These are phyloP conservation scores for Scleromitrula shiraiana DNA, from an alignment of 2,329 filamentous ascomycete species.

Conservation along the genomic window DNA sequence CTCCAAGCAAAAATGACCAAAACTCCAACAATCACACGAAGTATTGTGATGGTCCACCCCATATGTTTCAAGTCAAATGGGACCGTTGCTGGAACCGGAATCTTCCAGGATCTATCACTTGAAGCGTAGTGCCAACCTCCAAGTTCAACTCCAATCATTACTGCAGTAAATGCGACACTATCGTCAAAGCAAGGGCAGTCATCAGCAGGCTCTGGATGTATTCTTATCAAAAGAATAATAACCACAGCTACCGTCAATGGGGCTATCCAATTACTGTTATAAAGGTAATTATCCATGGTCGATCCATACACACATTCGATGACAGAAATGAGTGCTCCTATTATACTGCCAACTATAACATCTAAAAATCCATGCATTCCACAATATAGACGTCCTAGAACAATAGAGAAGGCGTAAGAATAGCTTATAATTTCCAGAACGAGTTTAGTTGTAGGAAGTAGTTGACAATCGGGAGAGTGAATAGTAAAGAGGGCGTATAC, in stretches of 20 bases:
- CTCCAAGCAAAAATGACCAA: constrained; percentile 83
- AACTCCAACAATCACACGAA: constrained; percentile 72
- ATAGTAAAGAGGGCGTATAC: constrained; percentile 73
- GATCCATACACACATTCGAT: constrained; percentile 54
- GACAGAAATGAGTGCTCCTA: constrained; percentile 60
- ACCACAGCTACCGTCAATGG: constrained; percentile 55
- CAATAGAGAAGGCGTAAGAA: constrained; percentile 81
- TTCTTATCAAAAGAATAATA: constrained; percentile 69
- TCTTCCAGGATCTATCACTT: constrained; percentile 38
- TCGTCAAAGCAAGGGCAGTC: constrained; percentile 97
- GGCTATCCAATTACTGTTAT: constrained; percentile 54
- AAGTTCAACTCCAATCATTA: constrained; percentile 75
- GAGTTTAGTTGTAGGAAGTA: constrained; percentile 50
- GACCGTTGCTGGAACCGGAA: constrained; percentile 47
- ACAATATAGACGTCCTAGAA: constrained; percentile 88
- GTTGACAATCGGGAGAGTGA: constrained; percentile 53
- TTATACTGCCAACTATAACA: constrained; percentile 68
- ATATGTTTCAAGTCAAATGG: constrained; percentile 60
- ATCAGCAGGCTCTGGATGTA: constrained; percentile 93
- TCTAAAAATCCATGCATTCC: constrained; percentile 98
- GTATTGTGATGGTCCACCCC: constrained; percentile 53
- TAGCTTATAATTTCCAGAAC: constrained; percentile 64
- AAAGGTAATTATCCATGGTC: constrained; percentile 62
- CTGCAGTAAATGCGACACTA: constrained; percentile 85
- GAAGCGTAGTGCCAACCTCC: constrained; percentile 70